These are phyloP conservation scores for Hypericum androsaemum DNA, from an alignment of 345 rosid species.

Conservation along the genomic window DNA sequence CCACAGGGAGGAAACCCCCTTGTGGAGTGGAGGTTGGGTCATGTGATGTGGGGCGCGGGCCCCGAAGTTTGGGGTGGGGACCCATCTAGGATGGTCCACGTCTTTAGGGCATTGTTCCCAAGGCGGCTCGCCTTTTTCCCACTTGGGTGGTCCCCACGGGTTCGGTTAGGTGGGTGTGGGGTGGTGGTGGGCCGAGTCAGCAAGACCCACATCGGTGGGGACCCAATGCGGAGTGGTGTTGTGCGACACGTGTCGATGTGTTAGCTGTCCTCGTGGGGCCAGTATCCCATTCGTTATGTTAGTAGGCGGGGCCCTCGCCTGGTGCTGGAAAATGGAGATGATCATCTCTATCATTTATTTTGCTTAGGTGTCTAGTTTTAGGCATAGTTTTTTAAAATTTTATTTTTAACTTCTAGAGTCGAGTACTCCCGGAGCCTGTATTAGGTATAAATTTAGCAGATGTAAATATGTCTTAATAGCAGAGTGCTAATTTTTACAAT, in stretches of 20 bases:
- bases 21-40: constrained; percentile 5
- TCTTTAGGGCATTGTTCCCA: constrained; percentile 31
- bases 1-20: no score
- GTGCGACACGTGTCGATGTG: constrained; percentile 19
- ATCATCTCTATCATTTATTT: background rate
- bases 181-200: constrained; percentile 20
- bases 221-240: constrained; percentile 11
- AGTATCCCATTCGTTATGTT: background rate
- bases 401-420: no score
- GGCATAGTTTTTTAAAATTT: no score
- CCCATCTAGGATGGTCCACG: background rate
- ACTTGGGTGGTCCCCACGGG: constrained; percentile 21
- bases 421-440: no score
- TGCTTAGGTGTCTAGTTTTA: no score
- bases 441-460: no score
- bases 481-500: no score
- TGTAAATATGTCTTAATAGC: no score
- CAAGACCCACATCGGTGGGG: constrained; percentile 14
- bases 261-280: constrained; percentile 12
- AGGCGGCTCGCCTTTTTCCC: constrained; percentile 20
- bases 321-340: background rate
- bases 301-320: no score
- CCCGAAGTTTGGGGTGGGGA: constrained; percentile 18
- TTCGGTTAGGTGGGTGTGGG: constrained; percentile 17
- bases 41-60: constrained; percentile 29